These are phyloP conservation scores for Fomitopsis pinicola DNA, from an alignment of 1,284 basidiomycete species.

Conservation along the genomic window DNA sequence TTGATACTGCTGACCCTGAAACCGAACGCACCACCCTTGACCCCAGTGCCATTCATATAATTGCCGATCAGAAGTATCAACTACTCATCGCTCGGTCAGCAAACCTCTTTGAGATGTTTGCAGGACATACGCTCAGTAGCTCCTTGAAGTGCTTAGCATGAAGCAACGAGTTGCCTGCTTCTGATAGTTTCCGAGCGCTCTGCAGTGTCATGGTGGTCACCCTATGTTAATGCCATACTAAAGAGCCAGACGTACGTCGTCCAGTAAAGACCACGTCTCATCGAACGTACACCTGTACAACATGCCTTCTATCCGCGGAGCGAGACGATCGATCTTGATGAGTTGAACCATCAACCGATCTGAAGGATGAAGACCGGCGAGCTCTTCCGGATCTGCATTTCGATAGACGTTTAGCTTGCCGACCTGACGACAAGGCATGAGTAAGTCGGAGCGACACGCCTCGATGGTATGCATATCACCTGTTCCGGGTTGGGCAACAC, in stretches of 20 bases:
- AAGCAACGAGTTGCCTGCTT: constrained; percentile 74
- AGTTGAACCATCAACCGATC: constrained; percentile 97
- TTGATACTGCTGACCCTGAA: constrained; percentile 98
- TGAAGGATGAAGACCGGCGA: constrained; percentile 86
- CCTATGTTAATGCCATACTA: constrained; percentile 3
- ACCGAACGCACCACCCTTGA: constrained; percentile 96
- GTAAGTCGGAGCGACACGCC: constrained; percentile 12
- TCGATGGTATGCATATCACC: constrained; percentile 35
- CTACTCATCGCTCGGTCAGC: constrained; percentile 34
- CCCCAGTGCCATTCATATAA: constrained; percentile 96
- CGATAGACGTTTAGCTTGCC: constrained; percentile 91
- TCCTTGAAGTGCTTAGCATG: constrained; percentile 84
- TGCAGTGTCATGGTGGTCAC: constrained; percentile 26
- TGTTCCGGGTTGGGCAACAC: constrained; percentile 89
- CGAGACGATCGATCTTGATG: constrained; percentile 93
- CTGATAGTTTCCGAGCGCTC: constrained; percentile 77
- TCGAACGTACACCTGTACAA: constrained; percentile 86
- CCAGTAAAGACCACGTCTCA: constrained; percentile 72
- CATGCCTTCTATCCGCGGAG: constrained; percentile 91
- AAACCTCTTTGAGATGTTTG: background rate
- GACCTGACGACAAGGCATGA: constrained; percentile 43
- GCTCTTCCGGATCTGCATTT: constrained; percentile 83
- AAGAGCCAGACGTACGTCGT: constrained; percentile 47
- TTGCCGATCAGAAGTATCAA: constrained; percentile 95
- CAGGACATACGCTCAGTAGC: constrained; percentile 64